Evolutionary conservation across 148 eudicot species (phyloP), one percentile per base, ranked within the genome.

Genomic region (Dysphania ambrosioides): DNA sequence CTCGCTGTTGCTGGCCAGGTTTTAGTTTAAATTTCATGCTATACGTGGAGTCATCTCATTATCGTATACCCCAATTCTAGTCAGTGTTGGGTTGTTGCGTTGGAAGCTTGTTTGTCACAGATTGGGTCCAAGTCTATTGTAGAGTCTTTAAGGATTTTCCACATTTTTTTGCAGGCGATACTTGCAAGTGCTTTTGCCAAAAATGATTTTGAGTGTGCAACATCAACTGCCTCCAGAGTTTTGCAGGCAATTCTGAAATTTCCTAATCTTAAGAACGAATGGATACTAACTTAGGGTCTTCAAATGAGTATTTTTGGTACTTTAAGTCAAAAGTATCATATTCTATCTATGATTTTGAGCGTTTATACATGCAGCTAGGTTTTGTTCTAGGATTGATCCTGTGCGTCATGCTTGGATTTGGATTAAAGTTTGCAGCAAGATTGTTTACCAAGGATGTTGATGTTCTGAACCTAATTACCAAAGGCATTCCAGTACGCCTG

Each of bases 1-100:
- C 81, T 91, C 67, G 93, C 96, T 60, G 96, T 91, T 57, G 89
- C 96, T 47, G 93, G 91, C 23, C 96, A 91, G 86, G 96, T 90
- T 75, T 74, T 57, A 24, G 42, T 60, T 56, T 13, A 16, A 31
- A 30, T 67, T 18, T 53, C 61, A 11, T 55, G 24, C 60, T 72
- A 13, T 73, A 18, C 2, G 8, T n/a, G 15, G 6, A 16, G 3
- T 36, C 55, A 31, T 38, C 5, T 26, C 18, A 11, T 12, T 47
- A 15, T 3, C 16, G 21, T 15, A 47, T 15, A 47, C 53, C 16
- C 16, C 18, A 47, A 47, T 47, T 47, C 19, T 36, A 36, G 40
- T 36, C 40, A 2, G 1, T 36, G 40, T 36, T 36, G 1, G 5
- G 40, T 36, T 36, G 40, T 12, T 47, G 53, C 21, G 13, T 15